Evolutionary conservation across 1,139 yeast species (phyloP).

Genomic region (Pneumocystis oryctolagi): DNA sequence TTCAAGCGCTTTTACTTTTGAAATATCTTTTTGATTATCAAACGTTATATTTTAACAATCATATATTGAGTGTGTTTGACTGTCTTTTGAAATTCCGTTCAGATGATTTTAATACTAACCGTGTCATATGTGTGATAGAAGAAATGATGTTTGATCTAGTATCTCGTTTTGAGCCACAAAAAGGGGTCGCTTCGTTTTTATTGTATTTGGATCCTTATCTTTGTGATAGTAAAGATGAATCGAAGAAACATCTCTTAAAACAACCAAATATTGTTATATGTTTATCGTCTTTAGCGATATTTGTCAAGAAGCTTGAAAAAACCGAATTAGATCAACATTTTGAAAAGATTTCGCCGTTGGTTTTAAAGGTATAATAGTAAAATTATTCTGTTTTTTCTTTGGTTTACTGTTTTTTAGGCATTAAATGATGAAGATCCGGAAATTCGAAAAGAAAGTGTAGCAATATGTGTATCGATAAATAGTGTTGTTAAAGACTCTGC

Average conservation of each 20-base stretch:
- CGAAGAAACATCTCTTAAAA: conserved; percentile 3
- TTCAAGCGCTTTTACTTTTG: conserved; percentile 3
- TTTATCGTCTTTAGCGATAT: conserved; percentile 4
- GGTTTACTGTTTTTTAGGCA: neutral
- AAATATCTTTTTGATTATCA: conserved; percentile 7
- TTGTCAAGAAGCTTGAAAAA: conserved; percentile 3
- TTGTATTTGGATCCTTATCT: conserved; percentile 6
- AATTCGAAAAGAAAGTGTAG: conserved; percentile 9
- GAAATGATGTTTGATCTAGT: conserved; percentile 7
- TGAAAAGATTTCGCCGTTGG: conserved; percentile 1
- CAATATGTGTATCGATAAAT: conserved; percentile 8
- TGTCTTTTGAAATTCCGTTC: conserved; percentile 3
- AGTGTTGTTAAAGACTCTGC: conserved; percentile 6
- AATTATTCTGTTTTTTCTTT: neutral
- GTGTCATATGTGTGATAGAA: conserved; percentile 9
- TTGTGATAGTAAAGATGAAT: neutral
- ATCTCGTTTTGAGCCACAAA: conserved; percentile 3
- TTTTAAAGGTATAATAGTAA: neutral
- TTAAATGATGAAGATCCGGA: conserved; percentile 6
- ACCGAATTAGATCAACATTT: conserved; percentile 4
- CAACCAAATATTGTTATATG: conserved; percentile 2
- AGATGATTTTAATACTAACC: neutral
- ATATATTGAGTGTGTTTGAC: conserved; percentile 4
- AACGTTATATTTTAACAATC: conserved; percentile 8
- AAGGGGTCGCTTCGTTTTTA: conserved; percentile 5